Conservation (phyloP, 2,329 filamentous ascomycete genomes). For the Microcyclospora tardicrescens region DNA sequence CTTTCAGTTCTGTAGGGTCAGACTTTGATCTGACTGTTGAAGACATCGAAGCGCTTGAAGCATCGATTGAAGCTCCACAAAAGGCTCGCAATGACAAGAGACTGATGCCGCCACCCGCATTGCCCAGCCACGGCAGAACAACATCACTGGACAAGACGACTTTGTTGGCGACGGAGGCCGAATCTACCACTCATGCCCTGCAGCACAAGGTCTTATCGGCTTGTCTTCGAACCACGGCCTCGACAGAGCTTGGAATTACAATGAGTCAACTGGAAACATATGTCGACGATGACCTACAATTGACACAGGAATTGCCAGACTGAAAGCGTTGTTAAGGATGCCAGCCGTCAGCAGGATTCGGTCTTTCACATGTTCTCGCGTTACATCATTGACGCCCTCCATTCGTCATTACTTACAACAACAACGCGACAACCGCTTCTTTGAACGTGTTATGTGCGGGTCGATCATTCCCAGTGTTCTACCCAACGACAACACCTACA, state of each 20-base stretch:
- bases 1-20: constrained; percentile 23
- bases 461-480: no score
- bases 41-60: constrained; percentile 27
- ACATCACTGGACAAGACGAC: neutral
- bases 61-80: constrained; percentile 4
- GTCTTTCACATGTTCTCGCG: no score
- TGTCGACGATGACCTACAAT: constrained; percentile 22
- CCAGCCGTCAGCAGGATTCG: no score
- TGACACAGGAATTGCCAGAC: constrained; percentile 18
- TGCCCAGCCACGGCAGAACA: neutral
- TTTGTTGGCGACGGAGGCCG: neutral
- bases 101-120: constrained; percentile 8
- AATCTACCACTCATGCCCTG: neutral
- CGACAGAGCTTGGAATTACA: constrained; percentile 14
- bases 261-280: constrained; percentile 22
- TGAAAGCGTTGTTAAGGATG: constrained; percentile 3
- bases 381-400: no score
- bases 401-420: no score
- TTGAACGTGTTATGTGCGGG: no score
- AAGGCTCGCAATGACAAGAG: neutral
- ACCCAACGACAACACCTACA: no score
- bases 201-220: no score
- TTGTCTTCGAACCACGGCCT: neutral
- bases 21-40: constrained; percentile 29
- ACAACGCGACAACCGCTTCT: no score